Evolutionary conservation across 345 rosid genomes (phyloP), one percentile per base, ranked within the genome.

Genomic region (Cardamine resedifolia): DNA sequence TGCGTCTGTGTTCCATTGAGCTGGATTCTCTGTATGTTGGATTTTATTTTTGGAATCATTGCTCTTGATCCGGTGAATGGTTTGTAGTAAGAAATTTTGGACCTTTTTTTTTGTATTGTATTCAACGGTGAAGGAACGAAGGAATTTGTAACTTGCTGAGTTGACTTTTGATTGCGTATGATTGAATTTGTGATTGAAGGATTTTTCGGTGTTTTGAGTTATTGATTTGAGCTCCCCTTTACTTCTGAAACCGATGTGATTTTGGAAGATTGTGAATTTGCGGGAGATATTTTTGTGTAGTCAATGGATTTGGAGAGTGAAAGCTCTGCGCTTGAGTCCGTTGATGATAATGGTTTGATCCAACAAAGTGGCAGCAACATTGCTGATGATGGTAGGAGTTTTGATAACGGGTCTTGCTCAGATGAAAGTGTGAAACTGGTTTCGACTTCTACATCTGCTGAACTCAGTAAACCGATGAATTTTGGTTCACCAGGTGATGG

Each of bases 261-360:
- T 85, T 79, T 80, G 83, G 84, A 78, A 82, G 65, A 62, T 31
- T 65, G 11, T 53, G 68, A 28, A 43, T 78, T 59, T 36, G 33
- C n/a, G 58, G 36, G 14, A 16, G 58, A 44, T 49, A 55, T 43
- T 23, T 23, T 55, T 30, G 75, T 34, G 28, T 26, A 14, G 11
- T 27, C 21, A 12, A 90, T 86, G 92, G 88, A 88, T 83, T 66
- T 75, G 78, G 84, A 75, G 70, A 77, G 70, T 78, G 84, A 83
- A 56, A 50, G 68, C 70, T 78, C 84, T 68, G 84, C 81, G 30
- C 80, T 69, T 80, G 89, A 86, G 71, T 82, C 85, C 47, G 85
- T 87, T 58, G 86, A 81, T 65, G 91, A 86, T 75, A 85, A 85
- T 76, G 87, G 77, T 56, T 61, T 76, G 59, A 70, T 36, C 16